phyloP scores from a whole-genome alignment of 352 stramenopile species.

The Phytopythium aichiense region DNA sequence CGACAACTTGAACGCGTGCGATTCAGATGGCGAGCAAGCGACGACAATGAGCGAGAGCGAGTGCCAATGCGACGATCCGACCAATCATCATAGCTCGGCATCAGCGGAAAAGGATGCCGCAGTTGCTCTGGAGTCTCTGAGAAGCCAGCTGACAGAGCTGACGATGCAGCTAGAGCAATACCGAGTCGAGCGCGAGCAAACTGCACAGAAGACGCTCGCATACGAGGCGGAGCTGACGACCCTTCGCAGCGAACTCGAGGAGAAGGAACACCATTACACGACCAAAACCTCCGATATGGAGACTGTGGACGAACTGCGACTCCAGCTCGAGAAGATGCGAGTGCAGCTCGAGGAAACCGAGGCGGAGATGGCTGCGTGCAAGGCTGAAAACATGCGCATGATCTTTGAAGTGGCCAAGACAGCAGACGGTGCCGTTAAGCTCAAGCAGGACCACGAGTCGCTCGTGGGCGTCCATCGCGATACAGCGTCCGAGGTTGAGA shows the following conservation, averaged over 20 bases:
- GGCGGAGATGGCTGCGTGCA: constrained; percentile 49
- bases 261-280: neutral
- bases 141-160: constrained; percentile 7
- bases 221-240: neutral
- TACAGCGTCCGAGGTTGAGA: constrained; percentile 29
- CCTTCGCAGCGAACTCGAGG: neutral
- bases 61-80: constrained; percentile 3
- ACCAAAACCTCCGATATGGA: constrained; percentile 4
- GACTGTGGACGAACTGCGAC: constrained; percentile 16
- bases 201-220: neutral
- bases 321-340: constrained; percentile 21
- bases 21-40: constrained; percentile 4
- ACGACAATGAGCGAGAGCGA: constrained; percentile 8
- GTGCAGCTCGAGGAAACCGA: constrained; percentile 27
- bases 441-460: constrained; percentile 59
- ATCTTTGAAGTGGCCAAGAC: constrained; percentile 73
- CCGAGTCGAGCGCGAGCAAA: constrained; percentile 7
- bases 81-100: neutral
- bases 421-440: constrained; percentile 46
- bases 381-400: constrained; percentile 73
- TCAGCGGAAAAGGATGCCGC: neutral
- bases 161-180: constrained; percentile 6
- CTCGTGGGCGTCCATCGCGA: constrained; percentile 29
- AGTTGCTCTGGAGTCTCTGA: constrained; percentile 4
- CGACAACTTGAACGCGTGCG: neutral